Evolutionary conservation across 352 stramenopile species (phyloP).

Genomic region (Phytophthora nicotianae): DNA sequence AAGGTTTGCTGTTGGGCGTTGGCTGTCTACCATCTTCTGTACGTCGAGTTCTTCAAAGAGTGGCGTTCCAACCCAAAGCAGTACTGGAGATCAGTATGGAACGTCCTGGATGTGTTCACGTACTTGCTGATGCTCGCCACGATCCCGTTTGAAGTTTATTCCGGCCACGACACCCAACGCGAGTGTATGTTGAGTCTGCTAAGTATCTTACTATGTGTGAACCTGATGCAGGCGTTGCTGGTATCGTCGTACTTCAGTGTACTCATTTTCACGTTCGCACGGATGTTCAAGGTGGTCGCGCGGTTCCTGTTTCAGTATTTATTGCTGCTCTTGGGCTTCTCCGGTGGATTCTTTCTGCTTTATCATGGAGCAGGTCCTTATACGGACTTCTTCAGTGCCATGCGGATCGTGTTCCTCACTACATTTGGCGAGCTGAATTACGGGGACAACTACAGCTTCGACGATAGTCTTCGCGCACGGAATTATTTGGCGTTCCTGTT

Average conservation of each 20-base stretch:
- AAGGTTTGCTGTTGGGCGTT: constrained; percentile 52
- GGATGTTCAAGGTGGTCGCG: constrained; percentile 61
- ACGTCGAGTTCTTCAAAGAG: constrained; percentile 68
- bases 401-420: constrained; percentile 61
- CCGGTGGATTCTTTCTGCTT: constrained; percentile 49
- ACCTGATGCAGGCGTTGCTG: constrained; percentile 59
- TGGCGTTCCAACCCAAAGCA: constrained; percentile 41
- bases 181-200: constrained; percentile 59
- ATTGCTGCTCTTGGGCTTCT: constrained; percentile 56
- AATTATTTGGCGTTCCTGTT: constrained; percentile 53
- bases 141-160: constrained; percentile 52
- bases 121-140: constrained; percentile 53
- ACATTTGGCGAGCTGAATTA: constrained; percentile 68
- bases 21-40: constrained; percentile 57
- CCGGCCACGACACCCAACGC: constrained; percentile 39
- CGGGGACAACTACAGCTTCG: constrained; percentile 54
- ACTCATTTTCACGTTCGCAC: constrained; percentile 67
- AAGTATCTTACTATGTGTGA: constrained; percentile 58
- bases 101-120: constrained; percentile 55
- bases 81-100: constrained; percentile 66
- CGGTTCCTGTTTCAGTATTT: constrained; percentile 64
- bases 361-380: constrained; percentile 52
- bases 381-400: constrained; percentile 49
- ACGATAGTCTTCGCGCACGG: constrained; percentile 38
- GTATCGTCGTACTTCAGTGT: constrained; percentile 67